A percentile compares a stretch with the other conserved stretches of the same genome.
phyloP scores from a whole-genome alignment of 2,329 filamentous ascomycete species.

The Talaromyces sp. region DNA sequence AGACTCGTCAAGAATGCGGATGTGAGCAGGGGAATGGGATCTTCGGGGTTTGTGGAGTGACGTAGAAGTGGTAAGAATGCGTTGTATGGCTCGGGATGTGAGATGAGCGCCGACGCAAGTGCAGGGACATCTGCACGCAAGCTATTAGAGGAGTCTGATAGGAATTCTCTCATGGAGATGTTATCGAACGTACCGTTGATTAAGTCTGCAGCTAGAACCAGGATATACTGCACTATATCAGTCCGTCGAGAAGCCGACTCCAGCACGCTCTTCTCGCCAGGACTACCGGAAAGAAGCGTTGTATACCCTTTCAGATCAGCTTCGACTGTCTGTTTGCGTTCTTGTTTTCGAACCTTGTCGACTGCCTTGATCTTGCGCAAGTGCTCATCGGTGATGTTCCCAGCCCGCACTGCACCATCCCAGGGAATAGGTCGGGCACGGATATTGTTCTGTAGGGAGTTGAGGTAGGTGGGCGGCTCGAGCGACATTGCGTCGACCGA shows the following conservation, averaged over 20 bases:
- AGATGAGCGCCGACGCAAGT: constrained; percentile 69
- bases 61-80: constrained; percentile 80
- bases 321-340: constrained; percentile 77
- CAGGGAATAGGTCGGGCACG: constrained; percentile 92
- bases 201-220: constrained; percentile 82
- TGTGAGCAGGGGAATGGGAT: constrained; percentile 82
- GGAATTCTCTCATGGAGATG: neutral
- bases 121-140: constrained; percentile 65
- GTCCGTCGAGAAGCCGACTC: constrained; percentile 78
- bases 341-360: constrained; percentile 91
- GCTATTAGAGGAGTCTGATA: neutral
- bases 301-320: constrained; percentile 74
- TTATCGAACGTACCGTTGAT: constrained; percentile 61
- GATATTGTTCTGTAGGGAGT: constrained; percentile 93
- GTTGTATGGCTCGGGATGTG: constrained; percentile 64
- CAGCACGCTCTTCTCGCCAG: constrained; percentile 65
- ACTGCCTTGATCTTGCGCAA: constrained; percentile 93
- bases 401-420: constrained; percentile 91
- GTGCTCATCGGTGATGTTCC: constrained; percentile 89
- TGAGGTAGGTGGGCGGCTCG: constrained; percentile 81
- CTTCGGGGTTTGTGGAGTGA: constrained; percentile 75
- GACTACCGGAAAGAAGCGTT: constrained; percentile 68
- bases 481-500: constrained; percentile 64
- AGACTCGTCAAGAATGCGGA: constrained; percentile 80
- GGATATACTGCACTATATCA: constrained; percentile 91